Base-by-base conservation (phyloP, 2,329 filamentous ascomycete genomes). In the Penicillium sp. region DNA sequence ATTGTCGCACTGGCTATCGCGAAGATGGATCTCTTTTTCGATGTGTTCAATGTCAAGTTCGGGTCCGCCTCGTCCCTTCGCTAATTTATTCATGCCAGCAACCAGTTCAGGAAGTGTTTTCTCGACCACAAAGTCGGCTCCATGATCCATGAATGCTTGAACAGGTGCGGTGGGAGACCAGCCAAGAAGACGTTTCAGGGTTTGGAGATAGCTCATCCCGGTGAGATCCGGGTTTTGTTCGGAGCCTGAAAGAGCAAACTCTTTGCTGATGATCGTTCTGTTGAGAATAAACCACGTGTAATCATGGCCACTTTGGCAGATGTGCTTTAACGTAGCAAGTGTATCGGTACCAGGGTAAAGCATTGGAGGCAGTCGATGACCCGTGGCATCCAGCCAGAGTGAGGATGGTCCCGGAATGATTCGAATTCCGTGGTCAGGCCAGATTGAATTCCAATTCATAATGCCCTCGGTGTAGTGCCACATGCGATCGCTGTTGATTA, bases 281-380 rank as follows among this genome's bases (percentile, higher is more conserved):
- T 50, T 42, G 18, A 50, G 48, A 22, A 50, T 42, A 6, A 50
- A 50, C 48, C 48, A 50, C 6, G 48, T 42, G n/a, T 50, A 50
- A 26, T 50, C 48, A 14, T 37, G 22, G 4, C 48, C 48, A 50
- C 23, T 50, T 8, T 42, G 18, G 25, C 48, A 41, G n/a, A 50
- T 50, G 11, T 50, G 48, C 25, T 50, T 50, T n/a, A 50, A 25
- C 6, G 48, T 50, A 4, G 35, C 48, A 3, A 50, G 48, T 3
- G 48, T 50, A 23, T 50, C 48, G 22, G 23, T 50, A n/a, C 48
- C 48, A 29, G 48, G 48, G 25, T 50, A 50, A n/a, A 50, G 48
- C 48, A 50, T 50, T 15, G 48, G 48, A n/a, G 48, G 48, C 6
- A 50, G 12, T 43, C 48, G 35, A 18, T 43, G 23, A 22, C 48